Base-by-base conservation (phyloP, 208 protist species). In the Leishmania guyanensis region DNA sequence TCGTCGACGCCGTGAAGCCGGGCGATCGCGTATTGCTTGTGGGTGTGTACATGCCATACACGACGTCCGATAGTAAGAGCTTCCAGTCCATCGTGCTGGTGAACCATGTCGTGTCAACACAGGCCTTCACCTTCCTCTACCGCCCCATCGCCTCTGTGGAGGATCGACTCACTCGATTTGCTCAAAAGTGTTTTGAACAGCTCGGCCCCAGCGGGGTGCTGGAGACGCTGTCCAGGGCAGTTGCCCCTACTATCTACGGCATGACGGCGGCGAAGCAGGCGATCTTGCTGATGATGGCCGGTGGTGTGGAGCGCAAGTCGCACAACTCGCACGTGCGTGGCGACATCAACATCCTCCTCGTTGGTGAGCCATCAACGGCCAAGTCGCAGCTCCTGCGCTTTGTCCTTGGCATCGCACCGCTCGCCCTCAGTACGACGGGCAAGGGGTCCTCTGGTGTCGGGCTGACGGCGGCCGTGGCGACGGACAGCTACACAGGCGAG, bases 381-480 rank as follows among this genome's bases (percentile, higher is more conserved):
- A 99, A 99, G 89, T 99, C 99, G n/a, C 99, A 99, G 91, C 83
- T 99, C n/a, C 91, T 99, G 9, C 92, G 99, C 50, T 99, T 99
- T 84, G 94, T 99, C 0, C 78, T 99, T 43, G 92, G 98, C 70
- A 93, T 99, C 17, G 96, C 99, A 1, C 99, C 99, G 43, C 88
- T 99, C 10, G 98, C 99, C 22, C 96, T 99, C n/a, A 97, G 86
- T 73, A 99, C 99, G 10, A 99, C 98, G 10, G 99, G 99, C 43
- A 98, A 96, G 84, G 99, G 98, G 29, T 98, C 97, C 0, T 98
- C 96, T 22, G 99, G 98, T 77, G 99, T 99, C 64, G 99, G 99
- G 91, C 87, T 99, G n/a, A 99, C 99, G 6, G 99, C 99, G 16
- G 99, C 99, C 1, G 99, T 99, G 53, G 95, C 96, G 5, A 86